These are phyloP conservation scores for Clohesyomyces aquaticus DNA, from an alignment of 495 filamentous ascomycete genomes.

Conservation along the genomic window DNA sequence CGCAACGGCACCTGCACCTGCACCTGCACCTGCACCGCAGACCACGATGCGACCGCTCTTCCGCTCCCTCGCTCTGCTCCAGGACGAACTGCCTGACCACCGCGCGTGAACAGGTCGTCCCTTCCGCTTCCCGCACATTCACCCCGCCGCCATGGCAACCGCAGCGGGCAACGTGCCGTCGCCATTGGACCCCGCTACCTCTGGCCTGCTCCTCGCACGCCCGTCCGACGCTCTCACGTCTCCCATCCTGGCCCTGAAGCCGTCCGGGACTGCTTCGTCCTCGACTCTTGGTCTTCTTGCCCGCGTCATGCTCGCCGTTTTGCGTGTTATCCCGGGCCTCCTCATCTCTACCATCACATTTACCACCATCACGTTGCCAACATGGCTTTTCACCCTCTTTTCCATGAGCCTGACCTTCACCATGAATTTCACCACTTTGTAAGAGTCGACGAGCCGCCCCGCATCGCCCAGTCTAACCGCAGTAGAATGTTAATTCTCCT, in stretches of 20 bases:
- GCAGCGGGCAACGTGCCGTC: conserved; percentile 2
- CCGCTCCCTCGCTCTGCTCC: not conserved
- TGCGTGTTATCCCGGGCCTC: conserved; percentile 70
- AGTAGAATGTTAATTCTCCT: conserved; percentile 59
- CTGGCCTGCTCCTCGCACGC: conserved; percentile 7
- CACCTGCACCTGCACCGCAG: too few species aligned
- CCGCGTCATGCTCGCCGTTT: conserved; percentile 52
- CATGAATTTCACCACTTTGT: conserved; percentile 97
- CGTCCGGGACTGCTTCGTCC: conserved; percentile 17
- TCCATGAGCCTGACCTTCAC: conserved; percentile 96
- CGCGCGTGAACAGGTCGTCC: not conserved
- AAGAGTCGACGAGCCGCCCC: conserved; percentile 41
- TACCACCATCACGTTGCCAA: conserved; percentile 83
- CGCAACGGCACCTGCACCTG: too few species aligned
- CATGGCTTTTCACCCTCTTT: conserved; percentile 88
- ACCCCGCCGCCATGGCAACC: conserved; percentile 20
- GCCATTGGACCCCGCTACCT: conserved; percentile 18
- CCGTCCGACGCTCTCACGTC: conserved; percentile 8
- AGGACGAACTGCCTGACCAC: too few species aligned
- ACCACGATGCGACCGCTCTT: conserved; percentile 7
- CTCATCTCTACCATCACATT: conserved; percentile 85
- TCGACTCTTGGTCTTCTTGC: conserved; percentile 46
- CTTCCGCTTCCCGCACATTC: not conserved
- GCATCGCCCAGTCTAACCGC: not conserved
- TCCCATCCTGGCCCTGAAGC: conserved; percentile 5